Evolutionary conservation across 192 early-diverging fungal genomes (phyloP), one percentile per base, ranked within the genome.

Genomic region (Bifiguratus adelaidae): DNA sequence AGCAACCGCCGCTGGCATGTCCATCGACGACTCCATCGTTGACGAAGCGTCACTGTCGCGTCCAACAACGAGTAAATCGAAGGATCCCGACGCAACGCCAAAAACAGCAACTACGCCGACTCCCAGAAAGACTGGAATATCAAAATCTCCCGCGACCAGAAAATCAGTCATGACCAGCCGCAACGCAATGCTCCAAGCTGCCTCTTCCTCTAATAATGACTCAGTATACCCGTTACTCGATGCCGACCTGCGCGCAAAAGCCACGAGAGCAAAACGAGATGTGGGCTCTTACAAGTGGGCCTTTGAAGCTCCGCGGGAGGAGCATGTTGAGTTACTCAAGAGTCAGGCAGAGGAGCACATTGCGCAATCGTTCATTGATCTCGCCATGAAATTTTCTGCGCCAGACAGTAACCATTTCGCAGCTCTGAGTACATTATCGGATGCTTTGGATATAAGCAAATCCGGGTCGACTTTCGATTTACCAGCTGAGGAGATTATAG

Each of bases 331-430:
- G 11, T 54, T 70, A 13, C 60, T 94, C 19, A 48, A 50, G 6
- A 76, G 74, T 36, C 82, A 89, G 44, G 78, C 63, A 29, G 65
- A 74, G 5, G 55, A 46, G 9, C 66, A 88, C 41, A 48, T 94
- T 16, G 68, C n/a, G n/a, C n/a, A n/a, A n/a, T 70, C 62, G 32
- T 61, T 79, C 4, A 55, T 66, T 18, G 49, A 92, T 11, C 53
- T 64, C 41, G 57, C 60, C 13, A 57, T 71, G 8, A 55, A 91
- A 56, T 95, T 92, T 44, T 81, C 79, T 44, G 76, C 67, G 0
- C 86, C 86, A 58, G 91, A 95, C 50, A 78, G 81, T 41, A 86
- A 88, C 52, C 76, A 70, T 50, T 45, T 95, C 44, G 53, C 50
- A 7, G 89, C 75, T 0, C 50, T 95, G 27, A 73, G 67, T 1